Evolutionary conservation across 2,329 filamentous ascomycete species (phyloP), one percentile per base, ranked within the genome.

Genomic region (Penicillium sp.): DNA sequence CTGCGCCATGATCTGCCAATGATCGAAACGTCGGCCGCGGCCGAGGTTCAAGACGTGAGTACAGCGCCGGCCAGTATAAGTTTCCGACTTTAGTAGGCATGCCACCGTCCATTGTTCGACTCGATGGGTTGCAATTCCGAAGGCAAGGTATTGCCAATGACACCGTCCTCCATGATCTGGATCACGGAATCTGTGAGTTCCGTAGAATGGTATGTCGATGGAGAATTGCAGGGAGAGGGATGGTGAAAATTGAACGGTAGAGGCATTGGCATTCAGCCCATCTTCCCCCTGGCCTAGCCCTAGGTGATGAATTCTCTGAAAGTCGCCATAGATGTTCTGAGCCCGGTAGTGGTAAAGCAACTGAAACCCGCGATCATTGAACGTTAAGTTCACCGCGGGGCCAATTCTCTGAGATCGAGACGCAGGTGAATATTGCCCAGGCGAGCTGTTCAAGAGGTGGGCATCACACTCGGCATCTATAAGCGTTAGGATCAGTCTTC

Each of bases 161-260:
- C 71, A 73, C 10, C 33, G 46, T 56, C 46, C 18, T 53, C 50
- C 43, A 36, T 39, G 14, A 37, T 48, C 25, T 49, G 34, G 14
- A 16, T 44, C 25, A n/a, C 47, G 49, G 4, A 60, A 59, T 2
- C 59, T 47, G 48, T 73, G 72, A 0, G 63, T 69, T 16, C 61
- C 64, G 53, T 64, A 73, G 50, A 74, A 73, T 0, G 72, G 72
- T 8, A 72, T 66, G 6, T 52, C 69, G 22, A 74, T 67, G 2
- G 64, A 62, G 55, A 73, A 73, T 5, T 49, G 48, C 29, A 72
- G 63, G 11, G 50, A 54, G 9, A 66, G 46, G 2, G 48, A 53
- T 13, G 56, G 43, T 1, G 60, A 58, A 35, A 65, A 67, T 45
- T 41, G 41, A 13, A 67, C 63, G 13, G 43, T 51, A 35, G 57